phyloP scores from a whole-genome alignment of 352 stramenopile genomes.

The Pythium vanterpoolii region DNA sequence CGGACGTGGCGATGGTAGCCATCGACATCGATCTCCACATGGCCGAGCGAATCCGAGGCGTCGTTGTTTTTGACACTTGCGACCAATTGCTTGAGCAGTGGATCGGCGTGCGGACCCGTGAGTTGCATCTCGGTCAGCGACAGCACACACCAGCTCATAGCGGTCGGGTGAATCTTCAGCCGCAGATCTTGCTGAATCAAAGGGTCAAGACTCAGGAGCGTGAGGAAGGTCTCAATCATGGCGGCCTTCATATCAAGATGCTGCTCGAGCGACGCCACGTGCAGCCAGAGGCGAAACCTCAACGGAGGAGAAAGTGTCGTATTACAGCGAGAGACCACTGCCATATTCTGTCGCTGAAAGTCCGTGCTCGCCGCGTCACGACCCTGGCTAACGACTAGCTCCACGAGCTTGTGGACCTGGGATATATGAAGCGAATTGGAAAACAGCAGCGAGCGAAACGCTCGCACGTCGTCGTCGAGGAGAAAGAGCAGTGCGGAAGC shows the following conservation, averaged over 20 bases:
- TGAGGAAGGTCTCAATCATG: slow-evolving; percentile 79
- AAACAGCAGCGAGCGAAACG: slow-evolving; percentile 71
- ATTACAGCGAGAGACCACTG: neutral
- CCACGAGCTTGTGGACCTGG: slow-evolving; percentile 48
- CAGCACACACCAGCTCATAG: slow-evolving; percentile 53
- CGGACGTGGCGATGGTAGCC: slow-evolving; percentile 56
- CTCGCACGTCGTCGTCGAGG: slow-evolving; percentile 55
- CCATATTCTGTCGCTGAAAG: slow-evolving; percentile 4
- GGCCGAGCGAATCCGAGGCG: neutral
- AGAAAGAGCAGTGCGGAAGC: slow-evolving; percentile 66
- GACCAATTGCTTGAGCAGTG: slow-evolving; percentile 38
- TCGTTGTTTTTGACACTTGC: slow-evolving; percentile 8
- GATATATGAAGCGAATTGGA: slow-evolving; percentile 56
- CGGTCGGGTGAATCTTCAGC: slow-evolving; percentile 38
- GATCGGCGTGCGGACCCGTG: slow-evolving; percentile 28
- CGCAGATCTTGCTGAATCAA: slow-evolving; percentile 14
- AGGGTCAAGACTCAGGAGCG: slow-evolving; percentile 25
- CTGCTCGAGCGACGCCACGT: slow-evolving; percentile 56
- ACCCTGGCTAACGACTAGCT: slow-evolving; percentile 29
- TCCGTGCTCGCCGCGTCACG: neutral
- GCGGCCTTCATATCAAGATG: slow-evolving; percentile 70
- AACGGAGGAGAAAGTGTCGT: neutral
- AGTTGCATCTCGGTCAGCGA: slow-evolving; percentile 53
- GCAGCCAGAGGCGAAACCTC: slow-evolving; percentile 28
- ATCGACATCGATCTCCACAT: slow-evolving; percentile 45